These are phyloP conservation scores for Mucor indicus DNA, from an alignment of 371 early-diverging fungal species.

Conservation along the genomic window DNA sequence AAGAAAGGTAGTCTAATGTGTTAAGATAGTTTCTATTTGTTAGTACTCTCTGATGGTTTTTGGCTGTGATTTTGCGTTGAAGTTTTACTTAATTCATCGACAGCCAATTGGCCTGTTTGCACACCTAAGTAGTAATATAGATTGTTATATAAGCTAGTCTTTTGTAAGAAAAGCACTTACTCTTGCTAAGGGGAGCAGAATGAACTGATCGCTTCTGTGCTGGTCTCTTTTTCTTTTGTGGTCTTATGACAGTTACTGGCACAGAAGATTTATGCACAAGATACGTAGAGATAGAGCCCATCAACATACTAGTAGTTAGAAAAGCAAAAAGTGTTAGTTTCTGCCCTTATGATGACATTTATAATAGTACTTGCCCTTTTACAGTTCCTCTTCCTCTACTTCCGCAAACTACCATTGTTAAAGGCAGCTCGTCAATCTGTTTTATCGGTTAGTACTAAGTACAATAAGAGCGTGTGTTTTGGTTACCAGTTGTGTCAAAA, in stretches of 20 bases:
- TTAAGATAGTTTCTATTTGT: too few species aligned
- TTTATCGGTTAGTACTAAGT: not conserved
- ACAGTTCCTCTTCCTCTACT: slow-evolving; percentile 55
- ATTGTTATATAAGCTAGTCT: not conserved
- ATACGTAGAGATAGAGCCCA: slow-evolving; percentile 57
- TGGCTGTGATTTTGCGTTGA: too few species aligned
- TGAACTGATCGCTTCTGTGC: slow-evolving; percentile 15
- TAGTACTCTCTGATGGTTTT: too few species aligned
- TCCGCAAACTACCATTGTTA: slow-evolving; percentile 60
- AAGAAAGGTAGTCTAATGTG: too few species aligned
- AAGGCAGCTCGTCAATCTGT: slow-evolving; percentile 45
- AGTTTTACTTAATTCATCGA: slow-evolving; percentile 31
- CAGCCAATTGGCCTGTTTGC: slow-evolving; percentile 30
- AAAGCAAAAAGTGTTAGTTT: not conserved
- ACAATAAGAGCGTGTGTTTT: not conserved
- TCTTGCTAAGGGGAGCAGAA: slow-evolving; percentile 32
- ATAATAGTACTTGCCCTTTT: slow-evolving; percentile 56
- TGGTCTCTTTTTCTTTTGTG: slow-evolving; percentile 40
- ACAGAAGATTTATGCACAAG: slow-evolving; percentile 61
- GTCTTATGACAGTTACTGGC: slow-evolving; percentile 56
- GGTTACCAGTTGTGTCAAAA: slow-evolving; percentile 35
- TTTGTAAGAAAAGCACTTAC: slow-evolving; percentile 19
- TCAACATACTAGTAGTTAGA: slow-evolving; percentile 27
- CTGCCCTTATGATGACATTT: too few species aligned
- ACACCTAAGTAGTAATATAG: slow-evolving; percentile 22